Conservation (phyloP, 2,329 filamentous ascomycete genomes). For the Tolypocladium pustulatum region DNA sequence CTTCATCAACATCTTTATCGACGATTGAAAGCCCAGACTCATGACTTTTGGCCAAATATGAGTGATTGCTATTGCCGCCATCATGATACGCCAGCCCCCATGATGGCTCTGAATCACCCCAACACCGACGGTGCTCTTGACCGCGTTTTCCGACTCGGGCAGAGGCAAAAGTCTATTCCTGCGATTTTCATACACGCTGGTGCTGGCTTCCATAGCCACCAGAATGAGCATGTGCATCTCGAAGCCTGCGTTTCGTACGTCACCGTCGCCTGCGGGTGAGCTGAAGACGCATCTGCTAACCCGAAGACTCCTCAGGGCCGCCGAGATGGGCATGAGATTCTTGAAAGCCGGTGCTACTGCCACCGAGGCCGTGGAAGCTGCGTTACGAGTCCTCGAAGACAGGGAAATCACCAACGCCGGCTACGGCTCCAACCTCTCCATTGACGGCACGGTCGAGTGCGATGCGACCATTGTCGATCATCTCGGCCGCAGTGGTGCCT, state of each 20-base stretch:
- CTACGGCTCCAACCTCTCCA: slow-evolving; percentile 87
- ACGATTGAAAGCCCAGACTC: neutral
- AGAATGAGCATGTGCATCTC: slow-evolving; percentile 78
- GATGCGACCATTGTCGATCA: slow-evolving; percentile 93
- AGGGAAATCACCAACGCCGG: slow-evolving; percentile 94
- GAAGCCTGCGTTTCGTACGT: slow-evolving; percentile 79
- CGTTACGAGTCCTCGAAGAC: slow-evolving; percentile 81
- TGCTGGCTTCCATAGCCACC: slow-evolving; percentile 81
- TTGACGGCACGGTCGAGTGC: slow-evolving; percentile 85
- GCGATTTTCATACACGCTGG: slow-evolving; percentile 95
- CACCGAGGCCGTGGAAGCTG: slow-evolving; percentile 80
- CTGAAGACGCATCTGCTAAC: neutral
- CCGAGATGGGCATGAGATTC: slow-evolving; percentile 71
- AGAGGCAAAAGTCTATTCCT: slow-evolving; percentile 32
- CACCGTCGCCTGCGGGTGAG: no score
- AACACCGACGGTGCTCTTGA: slow-evolving; percentile 31
- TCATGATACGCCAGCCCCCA: slow-evolving; percentile 22
- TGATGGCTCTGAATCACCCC: slow-evolving; percentile 36
- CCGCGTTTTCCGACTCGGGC: slow-evolving; percentile 23
- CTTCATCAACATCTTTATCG: slow-evolving; percentile 3
- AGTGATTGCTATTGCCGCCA: slow-evolving; percentile 10
- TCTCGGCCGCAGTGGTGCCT: slow-evolving; percentile 80
- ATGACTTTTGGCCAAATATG: slow-evolving; percentile 19
- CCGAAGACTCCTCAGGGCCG: slow-evolving; percentile 50
- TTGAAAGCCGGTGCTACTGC: slow-evolving; percentile 70